phyloP scores from a whole-genome alignment of 176 grass and related monocot genomes.

The Avena insularis region DNA sequence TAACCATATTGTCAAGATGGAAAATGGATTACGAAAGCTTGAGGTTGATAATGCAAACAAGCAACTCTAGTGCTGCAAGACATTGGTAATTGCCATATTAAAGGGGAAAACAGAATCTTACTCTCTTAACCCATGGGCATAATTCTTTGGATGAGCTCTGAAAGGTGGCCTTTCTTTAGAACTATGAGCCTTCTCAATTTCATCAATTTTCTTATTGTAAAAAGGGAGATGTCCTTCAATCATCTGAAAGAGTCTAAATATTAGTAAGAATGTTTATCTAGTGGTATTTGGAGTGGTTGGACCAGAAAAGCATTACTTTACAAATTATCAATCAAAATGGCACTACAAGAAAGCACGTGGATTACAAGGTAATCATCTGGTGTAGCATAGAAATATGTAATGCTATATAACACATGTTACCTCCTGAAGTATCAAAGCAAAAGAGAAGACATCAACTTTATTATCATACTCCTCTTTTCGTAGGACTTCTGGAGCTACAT shows the following conservation, averaged over 20 bases:
- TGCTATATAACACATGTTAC: slow-evolving; percentile 45
- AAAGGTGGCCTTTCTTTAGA: slow-evolving; percentile 95
- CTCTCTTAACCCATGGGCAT: slow-evolving; percentile 79
- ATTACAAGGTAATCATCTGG: not conserved
- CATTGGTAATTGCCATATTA: slow-evolving; percentile 10
- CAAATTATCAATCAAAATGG: slow-evolving; percentile 13
- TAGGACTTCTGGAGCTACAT: slow-evolving; percentile 89
- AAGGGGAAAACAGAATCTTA: slow-evolving; percentile 39
- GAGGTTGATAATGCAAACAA: not conserved
- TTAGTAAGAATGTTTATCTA: not conserved
- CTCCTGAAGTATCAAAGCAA: slow-evolving; percentile 95
- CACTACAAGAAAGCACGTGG: not conserved
- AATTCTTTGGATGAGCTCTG: slow-evolving; percentile 69
- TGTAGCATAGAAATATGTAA: slow-evolving; percentile 25
- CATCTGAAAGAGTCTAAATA: slow-evolving; percentile 67
- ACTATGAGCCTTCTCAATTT: slow-evolving; percentile 77
- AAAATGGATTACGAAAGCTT: slow-evolving; percentile 10
- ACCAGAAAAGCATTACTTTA: not conserved
- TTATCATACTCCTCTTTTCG: slow-evolving; percentile 87
- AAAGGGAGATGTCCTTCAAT: slow-evolving; percentile 94
- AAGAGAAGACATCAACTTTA: slow-evolving; percentile 98
- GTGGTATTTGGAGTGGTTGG: not conserved
- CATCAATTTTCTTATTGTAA: slow-evolving; percentile 66
- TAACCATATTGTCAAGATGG: slow-evolving; percentile 7
- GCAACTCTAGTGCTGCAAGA: slow-evolving; percentile 12